Percentiles rank a stretch among this genome's conserved stretches.
phyloP scores from a whole-genome alignment of 2,329 filamentous ascomycete genomes.

The Clonostachys rhizophaga region DNA sequence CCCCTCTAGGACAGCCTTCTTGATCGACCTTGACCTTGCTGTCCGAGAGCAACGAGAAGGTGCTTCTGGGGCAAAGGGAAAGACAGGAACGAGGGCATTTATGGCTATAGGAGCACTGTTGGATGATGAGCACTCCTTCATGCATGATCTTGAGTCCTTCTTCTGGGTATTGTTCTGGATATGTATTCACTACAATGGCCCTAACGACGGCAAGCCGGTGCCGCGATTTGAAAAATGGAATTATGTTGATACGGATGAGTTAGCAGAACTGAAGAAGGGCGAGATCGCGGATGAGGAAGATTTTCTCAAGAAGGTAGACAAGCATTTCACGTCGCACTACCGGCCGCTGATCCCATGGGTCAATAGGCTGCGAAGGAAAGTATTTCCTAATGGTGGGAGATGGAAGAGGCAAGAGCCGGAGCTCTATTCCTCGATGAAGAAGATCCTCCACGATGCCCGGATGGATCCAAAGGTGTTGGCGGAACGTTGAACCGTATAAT shows the following conservation, averaged over 20 bases:
- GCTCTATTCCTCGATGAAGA: too few species aligned
- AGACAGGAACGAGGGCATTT: constrained; percentile 37
- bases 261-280: constrained; percentile 13
- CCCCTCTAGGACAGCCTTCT: constrained; percentile 27
- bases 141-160: constrained; percentile 43
- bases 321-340: too few species aligned
- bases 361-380: too few species aligned
- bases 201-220: constrained; percentile 9
- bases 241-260: constrained; percentile 16
- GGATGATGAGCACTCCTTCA: constrained; percentile 35
- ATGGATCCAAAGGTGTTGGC: too few species aligned
- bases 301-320: constrained; percentile 14
- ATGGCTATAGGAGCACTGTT: constrained; percentile 38
- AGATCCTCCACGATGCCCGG: too few species aligned
- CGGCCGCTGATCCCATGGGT: too few species aligned
- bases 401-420: too few species aligned
- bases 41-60: constrained; percentile 19
- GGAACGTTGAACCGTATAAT: too few species aligned
- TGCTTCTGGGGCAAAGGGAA: constrained; percentile 30
- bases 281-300: constrained; percentile 11
- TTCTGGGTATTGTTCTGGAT: constrained; percentile 44
- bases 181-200: constrained; percentile 29
- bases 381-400: too few species aligned
- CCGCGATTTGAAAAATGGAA: constrained; percentile 27
- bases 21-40: constrained; percentile 34